Evolutionary conservation across 495 filamentous ascomycete species (phyloP).

Genomic region (Xylaria venustula): DNA sequence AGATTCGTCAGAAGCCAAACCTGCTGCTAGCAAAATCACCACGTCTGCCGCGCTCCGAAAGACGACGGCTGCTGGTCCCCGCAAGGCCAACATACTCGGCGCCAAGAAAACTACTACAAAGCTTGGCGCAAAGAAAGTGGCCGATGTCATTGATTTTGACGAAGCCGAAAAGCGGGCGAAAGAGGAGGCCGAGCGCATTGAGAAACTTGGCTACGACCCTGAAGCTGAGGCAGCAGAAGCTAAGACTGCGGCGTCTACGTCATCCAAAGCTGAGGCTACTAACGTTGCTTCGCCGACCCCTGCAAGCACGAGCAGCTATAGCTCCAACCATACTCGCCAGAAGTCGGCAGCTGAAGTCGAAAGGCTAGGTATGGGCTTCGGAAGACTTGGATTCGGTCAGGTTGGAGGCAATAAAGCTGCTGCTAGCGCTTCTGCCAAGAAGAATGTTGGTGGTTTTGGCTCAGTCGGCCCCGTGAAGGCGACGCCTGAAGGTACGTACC

Average conservation of each 20-base stretch:
- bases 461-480: conserved; percentile 70
- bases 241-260: conserved; percentile 48
- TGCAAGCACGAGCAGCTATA: conserved; percentile 67
- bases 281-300: conserved; percentile 72
- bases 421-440: conserved; percentile 61
- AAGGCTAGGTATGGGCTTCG: conserved; percentile 86
- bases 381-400: conserved; percentile 86
- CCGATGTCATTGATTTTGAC: conserved; percentile 87
- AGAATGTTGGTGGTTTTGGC: conserved; percentile 80
- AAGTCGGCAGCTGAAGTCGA: conserved; percentile 72
- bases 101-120: conserved; percentile 79
- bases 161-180: conserved; percentile 95
- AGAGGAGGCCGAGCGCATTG: conserved; percentile 94
- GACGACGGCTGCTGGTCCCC: conserved; percentile 58
- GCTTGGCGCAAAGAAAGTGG: conserved; percentile 88
- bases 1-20: conserved; percentile 45
- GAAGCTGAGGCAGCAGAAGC: conserved; percentile 74
- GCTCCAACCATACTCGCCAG: conserved; percentile 56
- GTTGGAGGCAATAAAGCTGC: conserved; percentile 64
- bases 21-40: conserved; percentile 65
- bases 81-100: conserved; percentile 81
- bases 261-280: conserved; percentile 44
- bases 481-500: conserved; percentile 63
- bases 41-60: conserved; percentile 77
- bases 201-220: conserved; percentile 96